phyloP scores from a whole-genome alignment of 2,329 filamentous ascomycete genomes.

The Lasiodiplodia citricola region DNA sequence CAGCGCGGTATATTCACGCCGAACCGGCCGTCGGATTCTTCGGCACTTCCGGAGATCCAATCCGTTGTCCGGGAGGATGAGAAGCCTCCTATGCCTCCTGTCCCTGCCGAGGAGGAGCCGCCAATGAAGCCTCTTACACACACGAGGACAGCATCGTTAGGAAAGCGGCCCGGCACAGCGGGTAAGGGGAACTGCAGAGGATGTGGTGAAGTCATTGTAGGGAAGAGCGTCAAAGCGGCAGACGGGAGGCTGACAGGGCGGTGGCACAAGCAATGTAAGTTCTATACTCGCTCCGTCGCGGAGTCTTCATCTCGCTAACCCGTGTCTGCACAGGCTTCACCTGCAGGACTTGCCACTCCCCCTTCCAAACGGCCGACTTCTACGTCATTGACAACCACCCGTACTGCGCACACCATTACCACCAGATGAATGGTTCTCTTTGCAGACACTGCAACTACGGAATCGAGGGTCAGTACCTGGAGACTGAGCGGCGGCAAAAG shows the following conservation, averaged over 20 bases:
- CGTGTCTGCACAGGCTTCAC: conserved; percentile 63
- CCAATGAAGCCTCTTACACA: conserved; percentile 31
- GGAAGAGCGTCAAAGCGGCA: conserved; percentile 91
- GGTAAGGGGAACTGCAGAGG: conserved; percentile 79
- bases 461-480: conserved; percentile 92
- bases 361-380: conserved; percentile 87
- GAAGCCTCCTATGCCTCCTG: conserved; percentile 27
- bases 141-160: conserved; percentile 24
- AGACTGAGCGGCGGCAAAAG: conserved; percentile 77
- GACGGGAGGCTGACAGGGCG: conserved; percentile 90
- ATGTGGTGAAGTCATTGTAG: conserved; percentile 77
- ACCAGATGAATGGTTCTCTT: conserved; percentile 85
- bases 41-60: conserved; percentile 23
- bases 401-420: conserved; percentile 92
- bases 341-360: conserved; percentile 79
- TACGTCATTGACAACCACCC: conserved; percentile 88
- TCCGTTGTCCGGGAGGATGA: conserved; percentile 10
- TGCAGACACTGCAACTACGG: conserved; percentile 80
- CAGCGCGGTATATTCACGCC: conserved; percentile 39
- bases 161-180: conserved; percentile 34
- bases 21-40: conserved; percentile 28
- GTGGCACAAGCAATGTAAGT: conserved; percentile 83
- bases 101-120: conserved; percentile 1
- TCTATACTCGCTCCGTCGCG: neutral
- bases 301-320: conserved; percentile 26